Base-by-base conservation (phyloP, 345 rosid genomes). In the Salix udensis region DNA sequence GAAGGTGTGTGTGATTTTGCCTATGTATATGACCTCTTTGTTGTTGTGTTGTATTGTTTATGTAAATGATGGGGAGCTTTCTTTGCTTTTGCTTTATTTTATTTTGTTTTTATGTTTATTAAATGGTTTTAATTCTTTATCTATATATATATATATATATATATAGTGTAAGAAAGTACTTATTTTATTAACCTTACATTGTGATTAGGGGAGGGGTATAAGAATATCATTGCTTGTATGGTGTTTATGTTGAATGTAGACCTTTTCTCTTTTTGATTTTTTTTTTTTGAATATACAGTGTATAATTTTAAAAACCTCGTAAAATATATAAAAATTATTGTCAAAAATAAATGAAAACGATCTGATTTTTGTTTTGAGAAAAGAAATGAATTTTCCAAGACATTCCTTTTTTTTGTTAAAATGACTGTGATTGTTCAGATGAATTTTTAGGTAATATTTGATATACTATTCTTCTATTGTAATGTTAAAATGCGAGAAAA, bases 211-310 rank as follows among this genome's bases (percentile, higher is more conserved):
- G 46, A 26, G 18, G 4, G 6, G 71, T 44, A 62, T 46, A 36
- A 76, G 84, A 80, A 79, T 85, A 84, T 82, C 70, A 83, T 80
- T 85, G 78, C 77, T 82, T 76, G 72, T 21, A 65, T 19, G 10
- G 64, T 77, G 65, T 79, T 37, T 70, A 50, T 80, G 85, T 87
- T 88, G 91, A 85, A 89, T 82, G 12, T 60, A 64, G 85, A 83
- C 88, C 83, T 89, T 86, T 86, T 84, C 84, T 91, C 85, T 86
- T 84, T 74, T 7, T 5, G 37, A 4, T 50, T 68, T 72, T 19
- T 23, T 23, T 10, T 2, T 10, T 18, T 53, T 83, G 31, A 30
- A 44, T 62, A 40, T 39, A 12, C 0, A 8, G 69, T 58, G 24
- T 21, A 21, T 15, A 1, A 1, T 61, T 68, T 71, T 64, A 31